Base-by-base conservation (phyloP, 352 stramenopile genomes). In the Pythium periplocum region DNA sequence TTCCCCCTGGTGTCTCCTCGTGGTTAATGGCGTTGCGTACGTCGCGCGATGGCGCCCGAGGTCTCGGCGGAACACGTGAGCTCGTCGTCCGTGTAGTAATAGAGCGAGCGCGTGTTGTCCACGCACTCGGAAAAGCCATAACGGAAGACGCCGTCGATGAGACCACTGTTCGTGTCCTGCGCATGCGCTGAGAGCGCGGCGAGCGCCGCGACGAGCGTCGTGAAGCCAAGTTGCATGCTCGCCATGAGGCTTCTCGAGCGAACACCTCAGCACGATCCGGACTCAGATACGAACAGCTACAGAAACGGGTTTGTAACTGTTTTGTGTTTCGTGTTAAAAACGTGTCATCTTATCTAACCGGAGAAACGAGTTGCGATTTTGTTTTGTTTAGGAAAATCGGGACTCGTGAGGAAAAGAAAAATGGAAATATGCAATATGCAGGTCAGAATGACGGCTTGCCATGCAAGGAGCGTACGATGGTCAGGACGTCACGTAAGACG, bases 71-170 rank as follows among this genome's bases (percentile, higher is more conserved):
- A 42, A 45, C 83, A 93, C 40, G 71, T 89, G 26, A 53, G 62
- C 30, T 61, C 56, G 26, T 64, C 61, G 35, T 87, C 69, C 7
- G 78, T 68, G 65, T 81, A 91, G 69, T 81, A 93, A 53, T 69
- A 93, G 38, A 93, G 70, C 57, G 79, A 73, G 43, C 78, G 83
- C 63, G 74, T 54, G 57, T 88, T 76, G 53, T 89, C 70, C n/a
- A 89, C 73, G 58, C 80, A 93, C 61, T 90, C 80, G 57, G 78
- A 80, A 50, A 90, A 93, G 60, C 80, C 83, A 48, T 91, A 93
- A 43, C 59, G 61, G 51, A 85, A 80, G 36, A 42, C 59, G 49
- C 41, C 53, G 46, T 52, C 51, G 32, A 41, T 48, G 43, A 48
- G 43, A 26, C 17, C 17, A 26, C 17, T 26, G 17, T 26, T 26